These are phyloP conservation scores for Auricularia heimuer DNA, from an alignment of 768 basidiomycete genomes.

Conservation along the genomic window DNA sequence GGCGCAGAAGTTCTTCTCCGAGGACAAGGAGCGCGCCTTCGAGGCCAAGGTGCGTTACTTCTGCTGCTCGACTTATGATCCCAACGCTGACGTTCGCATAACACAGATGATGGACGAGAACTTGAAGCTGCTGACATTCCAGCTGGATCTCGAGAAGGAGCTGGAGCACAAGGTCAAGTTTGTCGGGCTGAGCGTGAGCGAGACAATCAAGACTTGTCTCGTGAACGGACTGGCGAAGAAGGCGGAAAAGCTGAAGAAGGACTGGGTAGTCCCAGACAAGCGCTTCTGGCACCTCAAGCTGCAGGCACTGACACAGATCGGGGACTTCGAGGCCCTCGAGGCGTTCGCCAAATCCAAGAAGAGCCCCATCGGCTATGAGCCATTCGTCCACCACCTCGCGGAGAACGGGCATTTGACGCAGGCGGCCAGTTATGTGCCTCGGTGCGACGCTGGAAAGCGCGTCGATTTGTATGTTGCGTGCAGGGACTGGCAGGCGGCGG, in stretches of 20 bases:
- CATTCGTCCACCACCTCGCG: constrained; percentile 73
- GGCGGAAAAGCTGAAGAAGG: constrained; percentile 79
- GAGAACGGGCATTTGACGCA: constrained; percentile 66
- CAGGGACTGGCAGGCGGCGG: constrained; percentile 84
- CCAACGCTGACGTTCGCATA: background rate
- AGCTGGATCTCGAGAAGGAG: constrained; percentile 85
- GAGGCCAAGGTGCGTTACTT: constrained; percentile 67
- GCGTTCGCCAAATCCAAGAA: constrained; percentile 77
- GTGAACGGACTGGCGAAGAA: constrained; percentile 72
- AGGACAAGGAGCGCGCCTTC: constrained; percentile 85
- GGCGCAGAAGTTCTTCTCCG: constrained; percentile 88
- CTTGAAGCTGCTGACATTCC: constrained; percentile 59
- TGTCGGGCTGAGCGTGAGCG: constrained; percentile 77
- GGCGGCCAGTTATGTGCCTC: constrained; percentile 65
- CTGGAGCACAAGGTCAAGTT: constrained; percentile 66
- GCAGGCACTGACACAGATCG: constrained; percentile 63
- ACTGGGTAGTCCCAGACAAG: constrained; percentile 94
- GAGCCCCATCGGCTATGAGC: constrained; percentile 93
- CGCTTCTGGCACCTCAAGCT: constrained; percentile 93
- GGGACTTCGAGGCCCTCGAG: constrained; percentile 83
- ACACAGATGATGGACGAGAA: constrained; percentile 86
- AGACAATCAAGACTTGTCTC: constrained; percentile 72
- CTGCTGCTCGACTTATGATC: background rate
- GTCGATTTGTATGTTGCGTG: constrained; percentile 85
- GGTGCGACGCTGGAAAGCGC: constrained; percentile 75